Percentiles rank a stretch among this genome's conserved stretches.
Conservation (phyloP, 305 asterid species). For the Solanum hybrid region DNA sequence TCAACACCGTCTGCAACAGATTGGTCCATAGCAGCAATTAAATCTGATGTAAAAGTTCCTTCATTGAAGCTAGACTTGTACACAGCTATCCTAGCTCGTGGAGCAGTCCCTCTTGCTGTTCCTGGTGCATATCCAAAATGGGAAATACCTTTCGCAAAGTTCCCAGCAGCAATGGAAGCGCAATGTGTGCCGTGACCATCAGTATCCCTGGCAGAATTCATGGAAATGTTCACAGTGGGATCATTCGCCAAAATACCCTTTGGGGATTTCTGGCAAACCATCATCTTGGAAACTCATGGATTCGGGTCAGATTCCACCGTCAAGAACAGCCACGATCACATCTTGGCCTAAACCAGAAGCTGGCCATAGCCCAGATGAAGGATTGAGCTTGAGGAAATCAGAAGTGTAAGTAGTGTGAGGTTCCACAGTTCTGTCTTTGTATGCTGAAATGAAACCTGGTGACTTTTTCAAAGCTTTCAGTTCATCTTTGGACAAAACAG, state of each 20-base stretch:
- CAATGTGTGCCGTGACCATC: conserved; percentile 16
- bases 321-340: neutral
- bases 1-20: conserved; percentile 36
- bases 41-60: neutral
- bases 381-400: conserved; percentile 4
- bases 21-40: conserved; percentile 9
- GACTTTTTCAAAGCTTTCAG: conserved; percentile 1
- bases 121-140: conserved; percentile 15
- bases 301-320: conserved; percentile 8
- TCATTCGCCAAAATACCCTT: neutral
- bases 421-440: neutral
- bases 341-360: conserved; percentile 3
- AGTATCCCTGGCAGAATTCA: conserved; percentile 16
- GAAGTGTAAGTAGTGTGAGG: conserved; percentile 15
- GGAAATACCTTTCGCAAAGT: neutral
- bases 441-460: conserved; percentile 12
- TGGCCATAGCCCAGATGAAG: neutral
- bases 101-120: conserved; percentile 18
- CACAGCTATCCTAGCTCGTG: conserved; percentile 12
- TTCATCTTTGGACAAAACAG: conserved; percentile 8
- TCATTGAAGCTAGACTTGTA: conserved; percentile 2
- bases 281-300: conserved; percentile 8
- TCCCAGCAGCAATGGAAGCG: conserved; percentile 18
- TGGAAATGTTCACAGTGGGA: neutral
- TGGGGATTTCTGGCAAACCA: neutral